Percentiles rank a stretch among this genome's conserved stretches.
These are phyloP conservation scores for Blakeslea trispora DNA, from an alignment of 371 early-diverging fungal genomes.

Conservation along the genomic window DNA sequence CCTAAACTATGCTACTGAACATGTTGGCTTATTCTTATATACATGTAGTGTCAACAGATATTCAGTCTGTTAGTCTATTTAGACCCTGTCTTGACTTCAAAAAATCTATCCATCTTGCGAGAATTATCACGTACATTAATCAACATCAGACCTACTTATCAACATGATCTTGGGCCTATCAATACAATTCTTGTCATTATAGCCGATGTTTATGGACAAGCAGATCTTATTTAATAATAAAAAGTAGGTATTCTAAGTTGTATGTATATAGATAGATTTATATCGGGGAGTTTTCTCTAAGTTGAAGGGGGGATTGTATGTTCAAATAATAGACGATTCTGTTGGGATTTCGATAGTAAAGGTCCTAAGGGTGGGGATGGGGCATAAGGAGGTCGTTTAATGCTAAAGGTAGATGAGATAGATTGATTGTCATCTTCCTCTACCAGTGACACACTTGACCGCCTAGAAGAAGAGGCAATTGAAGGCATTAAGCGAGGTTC, in stretches of 20 bases:
- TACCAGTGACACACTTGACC: not conserved
- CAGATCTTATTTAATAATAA: conserved; percentile 29
- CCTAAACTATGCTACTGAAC: not conserved
- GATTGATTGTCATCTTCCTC: not conserved
- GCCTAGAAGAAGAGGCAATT: not conserved
- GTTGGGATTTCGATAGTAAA: not conserved
- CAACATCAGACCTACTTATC: conserved; percentile 17
- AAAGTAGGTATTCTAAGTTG: no score
- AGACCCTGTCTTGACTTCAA: conserved; percentile 44
- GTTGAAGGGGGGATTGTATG: not conserved
- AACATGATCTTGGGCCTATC: conserved; percentile 24
- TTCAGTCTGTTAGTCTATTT: conserved; percentile 37
- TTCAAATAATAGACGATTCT: not conserved
- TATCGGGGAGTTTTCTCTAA: no score
- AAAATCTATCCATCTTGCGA: conserved; percentile 35
- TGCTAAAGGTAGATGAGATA: not conserved
- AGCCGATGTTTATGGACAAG: conserved; percentile 38
- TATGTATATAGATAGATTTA: no score
- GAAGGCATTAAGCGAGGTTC: conserved; percentile 7
- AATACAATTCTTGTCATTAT: conserved; percentile 48
- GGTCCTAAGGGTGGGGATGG: not conserved
- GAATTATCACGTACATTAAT: conserved; percentile 41
- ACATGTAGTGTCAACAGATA: conserved; percentile 39
- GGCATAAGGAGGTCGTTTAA: not conserved
- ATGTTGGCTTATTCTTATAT: not conserved